These are phyloP conservation scores for Carex parvula DNA, from an alignment of 176 grass and related monocot genomes.

Conservation along the genomic window DNA sequence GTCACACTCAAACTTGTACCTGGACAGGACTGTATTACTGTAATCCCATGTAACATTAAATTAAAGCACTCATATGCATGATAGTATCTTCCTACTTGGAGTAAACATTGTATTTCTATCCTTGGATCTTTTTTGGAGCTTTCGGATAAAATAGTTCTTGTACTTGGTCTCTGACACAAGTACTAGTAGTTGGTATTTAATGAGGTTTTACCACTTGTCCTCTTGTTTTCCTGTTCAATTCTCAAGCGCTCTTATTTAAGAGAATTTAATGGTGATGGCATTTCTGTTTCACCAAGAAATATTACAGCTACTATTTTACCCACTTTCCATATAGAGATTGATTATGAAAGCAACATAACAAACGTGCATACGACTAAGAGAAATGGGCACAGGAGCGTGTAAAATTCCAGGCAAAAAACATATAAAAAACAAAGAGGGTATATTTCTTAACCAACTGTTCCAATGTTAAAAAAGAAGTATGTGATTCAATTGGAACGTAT, in stretches of 20 bases:
- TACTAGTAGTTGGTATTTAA: conserved; percentile 25
- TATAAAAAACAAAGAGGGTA: not conserved
- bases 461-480: not conserved
- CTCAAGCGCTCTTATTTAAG: not conserved
- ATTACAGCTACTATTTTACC: not conserved
- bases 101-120: conserved; percentile 13
- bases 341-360: not conserved
- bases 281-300: conserved; percentile 7
- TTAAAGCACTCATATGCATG: not conserved
- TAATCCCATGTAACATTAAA: conserved; percentile 26
- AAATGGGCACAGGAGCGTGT: not conserved
- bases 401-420: conserved; percentile 1
- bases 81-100: not conserved
- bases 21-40: not conserved
- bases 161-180: not conserved
- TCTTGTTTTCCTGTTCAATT: not conserved
- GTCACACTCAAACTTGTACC: conserved; percentile 20
- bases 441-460: not conserved
- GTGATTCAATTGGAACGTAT: no score
- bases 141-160: conserved; percentile 8
- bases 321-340: not conserved
- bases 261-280: not conserved
- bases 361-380: not conserved
- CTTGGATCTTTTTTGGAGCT: not conserved
- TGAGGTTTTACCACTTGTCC: conserved; percentile 19